Percentiles rank a stretch among this genome's conserved stretches.
These are phyloP conservation scores for Pascua guehoae DNA, from an alignment of 1,284 basidiomycete species.

Conservation along the genomic window DNA sequence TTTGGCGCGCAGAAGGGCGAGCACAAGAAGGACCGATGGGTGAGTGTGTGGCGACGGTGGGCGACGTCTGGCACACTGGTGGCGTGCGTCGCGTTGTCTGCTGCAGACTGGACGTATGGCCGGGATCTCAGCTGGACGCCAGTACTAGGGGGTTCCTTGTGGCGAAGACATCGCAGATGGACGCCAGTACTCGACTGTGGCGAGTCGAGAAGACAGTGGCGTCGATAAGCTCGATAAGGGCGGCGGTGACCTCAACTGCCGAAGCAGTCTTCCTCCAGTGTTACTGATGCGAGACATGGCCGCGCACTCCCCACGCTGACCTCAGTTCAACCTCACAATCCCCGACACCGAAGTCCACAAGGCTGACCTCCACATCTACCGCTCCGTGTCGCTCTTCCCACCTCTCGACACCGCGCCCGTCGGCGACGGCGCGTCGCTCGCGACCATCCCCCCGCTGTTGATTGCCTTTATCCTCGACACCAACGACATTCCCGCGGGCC, in stretches of 20 bases:
- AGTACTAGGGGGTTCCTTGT: too few relatives aligned
- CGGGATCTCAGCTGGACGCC: too few relatives aligned
- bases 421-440: slow-evolving; percentile 10
- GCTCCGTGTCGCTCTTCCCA: slow-evolving; percentile 30
- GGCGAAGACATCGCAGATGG: too few relatives aligned
- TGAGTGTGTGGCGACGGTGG: slow-evolving; percentile 15
- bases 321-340: slow-evolving; percentile 43
- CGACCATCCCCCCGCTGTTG: slow-evolving; percentile 42
- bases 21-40: slow-evolving; percentile 47
- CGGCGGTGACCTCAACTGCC: too few relatives aligned
- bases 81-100: too few relatives aligned
- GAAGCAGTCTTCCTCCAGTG: too few relatives aligned
- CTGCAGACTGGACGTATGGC: too few relatives aligned
- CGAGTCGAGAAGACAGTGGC: too few relatives aligned
- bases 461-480: slow-evolving; percentile 48
- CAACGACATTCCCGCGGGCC: slow-evolving; percentile 38
- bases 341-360: slow-evolving; percentile 45
- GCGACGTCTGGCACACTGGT: background rate
- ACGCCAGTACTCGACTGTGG: too few relatives aligned
- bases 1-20: slow-evolving; percentile 26
- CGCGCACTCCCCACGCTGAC: slow-evolving; percentile 7
- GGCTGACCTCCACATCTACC: slow-evolving; percentile 41
- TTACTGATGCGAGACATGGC: too few relatives aligned
- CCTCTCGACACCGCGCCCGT: slow-evolving; percentile 11
- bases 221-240: too few relatives aligned